A percentile compares a stretch with the other conserved stretches of the same genome.
Conservation (phyloP, 805 yeast species). For the Ogataea minuta region DNA sequence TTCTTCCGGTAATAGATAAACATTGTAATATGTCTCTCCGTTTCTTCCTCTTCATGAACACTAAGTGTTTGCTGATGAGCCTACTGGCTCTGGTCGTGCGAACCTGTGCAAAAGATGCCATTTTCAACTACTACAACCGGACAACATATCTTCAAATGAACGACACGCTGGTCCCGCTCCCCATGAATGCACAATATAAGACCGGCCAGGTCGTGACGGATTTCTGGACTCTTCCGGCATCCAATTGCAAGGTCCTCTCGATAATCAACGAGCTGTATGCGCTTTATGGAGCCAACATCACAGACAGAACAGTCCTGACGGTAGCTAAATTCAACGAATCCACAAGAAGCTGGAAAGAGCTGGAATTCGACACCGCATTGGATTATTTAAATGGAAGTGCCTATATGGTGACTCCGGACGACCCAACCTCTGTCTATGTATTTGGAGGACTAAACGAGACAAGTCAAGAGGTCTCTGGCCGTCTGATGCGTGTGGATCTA, state of each 20-base stretch:
- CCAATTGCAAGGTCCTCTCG: conserved; percentile 23
- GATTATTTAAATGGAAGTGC: conserved; percentile 35
- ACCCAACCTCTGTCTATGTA: conserved; percentile 43
- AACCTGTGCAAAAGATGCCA: conserved; percentile 20
- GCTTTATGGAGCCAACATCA: conserved; percentile 19
- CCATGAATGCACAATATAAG: conserved; percentile 25
- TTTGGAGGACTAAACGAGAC: conserved; percentile 48
- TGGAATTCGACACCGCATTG: conserved; percentile 17
- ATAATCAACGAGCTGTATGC: conserved; percentile 23
- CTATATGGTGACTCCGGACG: conserved; percentile 41
- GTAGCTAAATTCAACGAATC: conserved; percentile 19
- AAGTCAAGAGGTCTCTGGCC: conserved; percentile 32
- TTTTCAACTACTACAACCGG: conserved; percentile 32
- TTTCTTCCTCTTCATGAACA: conserved; percentile 3
- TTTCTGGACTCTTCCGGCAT: conserved; percentile 23
- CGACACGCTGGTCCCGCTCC: conserved; percentile 25
- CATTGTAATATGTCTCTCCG: background rate
- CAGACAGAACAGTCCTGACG: conserved; percentile 2
- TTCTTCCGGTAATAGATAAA: conserved; percentile 5
- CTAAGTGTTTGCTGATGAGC: too few relatives aligned
- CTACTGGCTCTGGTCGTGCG: conserved; percentile 4
- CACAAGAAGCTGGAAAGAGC: conserved; percentile 23
- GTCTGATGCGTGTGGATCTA: conserved; percentile 47
- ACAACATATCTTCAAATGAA: conserved; percentile 30
- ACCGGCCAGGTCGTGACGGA: conserved; percentile 20